These are phyloP conservation scores for Plasmodium ovale DNA, from an alignment of 169 alveolate genomes.

Conservation along the genomic window DNA sequence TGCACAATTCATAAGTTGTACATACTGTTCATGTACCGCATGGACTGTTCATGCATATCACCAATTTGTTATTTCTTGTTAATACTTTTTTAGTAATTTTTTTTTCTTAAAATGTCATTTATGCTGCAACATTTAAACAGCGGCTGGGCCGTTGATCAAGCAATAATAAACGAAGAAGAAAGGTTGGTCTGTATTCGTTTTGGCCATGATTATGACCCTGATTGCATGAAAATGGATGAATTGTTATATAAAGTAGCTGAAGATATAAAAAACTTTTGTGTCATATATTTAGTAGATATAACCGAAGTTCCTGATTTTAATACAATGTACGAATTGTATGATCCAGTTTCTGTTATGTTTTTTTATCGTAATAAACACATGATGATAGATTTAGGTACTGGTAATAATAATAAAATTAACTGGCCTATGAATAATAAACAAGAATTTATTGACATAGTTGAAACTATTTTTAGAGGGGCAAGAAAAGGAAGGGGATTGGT, in stretches of 20 bases:
- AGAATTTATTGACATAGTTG: conserved; percentile 98
- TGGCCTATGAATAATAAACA: conserved; percentile 98
- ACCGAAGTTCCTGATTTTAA: conserved; percentile 99
- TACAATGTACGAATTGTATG: conserved; percentile 98
- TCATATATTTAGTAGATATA: conserved; percentile 97
- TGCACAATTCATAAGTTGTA: conserved; percentile 7
- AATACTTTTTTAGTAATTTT: background rate
- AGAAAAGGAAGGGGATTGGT: conserved; percentile 98
- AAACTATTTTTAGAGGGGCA: conserved; percentile 98
- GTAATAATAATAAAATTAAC: conserved; percentile 98
- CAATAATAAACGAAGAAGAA: conserved; percentile 97
- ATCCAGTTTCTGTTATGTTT: conserved; percentile 99
- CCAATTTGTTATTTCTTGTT: background rate
- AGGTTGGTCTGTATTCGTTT: conserved; percentile 97
- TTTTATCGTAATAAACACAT: conserved; percentile 98
- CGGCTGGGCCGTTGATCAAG: conserved; percentile 99
- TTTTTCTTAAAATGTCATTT: conserved; percentile 94
- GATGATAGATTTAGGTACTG: conserved; percentile 99
- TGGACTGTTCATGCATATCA: too few relatives aligned
- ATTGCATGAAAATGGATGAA: conserved; percentile 99
- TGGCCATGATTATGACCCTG: conserved; percentile 98
- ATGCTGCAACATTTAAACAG: conserved; percentile 97
- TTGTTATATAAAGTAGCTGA: conserved; percentile 95
- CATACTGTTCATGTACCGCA: too few relatives aligned
- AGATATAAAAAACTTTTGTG: conserved; percentile 96